Evolutionary conservation across 225 moss, liverwort and hornwort species (phyloP), one percentile per base, ranked within the genome.

Genomic region (Straminergon stramineum): DNA sequence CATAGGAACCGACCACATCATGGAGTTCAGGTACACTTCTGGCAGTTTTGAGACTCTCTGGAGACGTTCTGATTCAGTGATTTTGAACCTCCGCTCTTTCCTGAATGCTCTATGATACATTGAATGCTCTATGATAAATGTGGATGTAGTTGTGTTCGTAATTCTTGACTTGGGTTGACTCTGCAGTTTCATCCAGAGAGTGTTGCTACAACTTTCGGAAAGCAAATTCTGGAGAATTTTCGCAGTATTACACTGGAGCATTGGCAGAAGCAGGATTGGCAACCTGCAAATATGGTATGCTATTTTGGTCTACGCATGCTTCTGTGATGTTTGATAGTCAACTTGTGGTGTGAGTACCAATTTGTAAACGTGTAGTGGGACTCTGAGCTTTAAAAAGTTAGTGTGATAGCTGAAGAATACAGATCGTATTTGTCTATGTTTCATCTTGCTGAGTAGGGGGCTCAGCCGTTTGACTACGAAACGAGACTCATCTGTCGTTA

Each of bases 181-280:
- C 31, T 90, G 88, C 94, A 99, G 99, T 99, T 99, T 82, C 99
- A 99, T 91, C 99, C 99, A 81, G 99, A 99, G 90, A 99, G 99
- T 92, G 95, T 99, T 70, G 99, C 97, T 53, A 99, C 99, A 85
- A 91, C 96, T 43, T 93, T 95, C 66, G 99, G 99, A 75, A 95
- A 95, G 93, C 93, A 95, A 91, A 95, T 99, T 62, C 70, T 99
- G 85, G 92, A 96, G 86, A 99, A 99, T 87, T 99, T 99, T 75
- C 94, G 97, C 91, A 92, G 89, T 65, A 93, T 99, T 23, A 97
- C 97, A 41, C 89, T 89, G 81, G 91, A 95, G 80, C 95, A 96
- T 84, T 99, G 99, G 99, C 91, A 92, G 82, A 87, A 92, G 48
- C 95, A 96, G 41, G 74, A 79, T 74, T 94, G 92, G 93, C 93